Evolutionary conservation across 164 flowering plant species (phyloP).

Genomic region (Nelumbo lutea): DNA sequence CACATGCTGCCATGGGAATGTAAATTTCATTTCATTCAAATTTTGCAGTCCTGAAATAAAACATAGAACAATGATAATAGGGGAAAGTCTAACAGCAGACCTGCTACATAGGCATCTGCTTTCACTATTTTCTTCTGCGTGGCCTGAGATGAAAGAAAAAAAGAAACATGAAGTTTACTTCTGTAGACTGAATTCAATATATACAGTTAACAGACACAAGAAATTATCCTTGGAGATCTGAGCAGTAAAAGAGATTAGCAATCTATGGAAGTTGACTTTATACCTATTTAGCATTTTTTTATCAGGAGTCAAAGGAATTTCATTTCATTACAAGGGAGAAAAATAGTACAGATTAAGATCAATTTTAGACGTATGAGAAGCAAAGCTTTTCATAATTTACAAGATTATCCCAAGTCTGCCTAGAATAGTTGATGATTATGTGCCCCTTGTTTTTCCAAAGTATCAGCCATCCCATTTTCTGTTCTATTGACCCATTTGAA

Average conservation of each 20-base stretch:
- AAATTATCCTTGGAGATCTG: neutral
- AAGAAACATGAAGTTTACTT: neutral
- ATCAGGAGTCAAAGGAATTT: no score
- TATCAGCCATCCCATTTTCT: no score
- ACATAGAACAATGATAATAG: neutral
- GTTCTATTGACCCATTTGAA: no score
- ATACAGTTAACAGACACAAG: neutral
- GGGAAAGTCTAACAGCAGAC: slow-evolving; percentile 32
- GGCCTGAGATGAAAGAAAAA: slow-evolving; percentile 49
- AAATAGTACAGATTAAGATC: no score
- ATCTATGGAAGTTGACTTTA: neutral
- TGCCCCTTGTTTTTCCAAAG: no score
- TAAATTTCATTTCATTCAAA: slow-evolving; percentile 6
- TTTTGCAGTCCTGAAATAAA: neutral
- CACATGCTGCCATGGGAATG: slow-evolving; percentile 67
- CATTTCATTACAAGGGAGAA: no score
- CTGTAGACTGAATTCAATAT: neutral
- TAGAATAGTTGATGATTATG: no score
- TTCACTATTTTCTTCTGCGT: slow-evolving; percentile 70
- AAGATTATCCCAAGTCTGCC: no score
- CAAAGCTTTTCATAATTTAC: no score
- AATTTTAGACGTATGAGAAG: no score
- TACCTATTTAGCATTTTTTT: neutral
- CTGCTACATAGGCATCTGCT: slow-evolving; percentile 99
- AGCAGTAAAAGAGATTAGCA: neutral